A percentile compares a stretch with the other conserved stretches of the same genome.
phyloP scores from a whole-genome alignment of 176 grass and related monocot species.

The Lolium multiflorum region DNA sequence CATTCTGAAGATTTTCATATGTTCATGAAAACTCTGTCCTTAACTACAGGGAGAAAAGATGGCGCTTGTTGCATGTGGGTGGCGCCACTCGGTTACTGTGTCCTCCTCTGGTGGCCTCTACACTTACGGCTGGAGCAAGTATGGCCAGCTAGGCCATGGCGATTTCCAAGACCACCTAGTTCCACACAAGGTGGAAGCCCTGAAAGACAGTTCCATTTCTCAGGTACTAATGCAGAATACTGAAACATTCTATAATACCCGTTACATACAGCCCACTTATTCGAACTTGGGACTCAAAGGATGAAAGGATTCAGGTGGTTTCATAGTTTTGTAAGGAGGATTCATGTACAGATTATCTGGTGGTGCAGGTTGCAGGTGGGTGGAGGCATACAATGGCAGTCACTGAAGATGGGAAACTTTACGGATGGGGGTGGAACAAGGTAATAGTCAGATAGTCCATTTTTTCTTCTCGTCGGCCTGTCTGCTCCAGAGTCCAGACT shows the following conservation, averaged over 20 bases:
- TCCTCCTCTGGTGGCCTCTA: constrained; percentile 62
- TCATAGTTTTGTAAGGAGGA: background rate
- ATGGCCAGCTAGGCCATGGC: constrained; percentile 82
- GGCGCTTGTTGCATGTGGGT: constrained; percentile 75
- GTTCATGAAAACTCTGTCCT: background rate
- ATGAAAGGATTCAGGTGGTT: background rate
- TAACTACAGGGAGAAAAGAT: constrained; percentile 58
- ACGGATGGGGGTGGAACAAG: constrained; percentile 92
- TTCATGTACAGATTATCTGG: background rate
- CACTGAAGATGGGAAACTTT: constrained; percentile 64
- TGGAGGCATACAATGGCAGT: constrained; percentile 86
- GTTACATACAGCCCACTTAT: background rate
- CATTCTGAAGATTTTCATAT: background rate
- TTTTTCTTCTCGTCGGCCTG: background rate
- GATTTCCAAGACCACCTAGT: constrained; percentile 77
- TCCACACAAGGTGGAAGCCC: constrained; percentile 62
- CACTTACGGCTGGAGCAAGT: constrained; percentile 87
- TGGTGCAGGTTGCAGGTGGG: constrained; percentile 76
- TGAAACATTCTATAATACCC: background rate
- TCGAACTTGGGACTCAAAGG: background rate
- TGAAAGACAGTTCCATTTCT: constrained; percentile 58
- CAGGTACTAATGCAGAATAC: constrained; percentile 45
- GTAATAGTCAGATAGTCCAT: constrained; percentile 10
- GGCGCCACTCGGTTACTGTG: constrained; percentile 71
- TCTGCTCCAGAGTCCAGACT: background rate